Evolutionary conservation across 352 stramenopile genomes (phyloP).

Genomic region (Globisporangium megalacanthum): DNA sequence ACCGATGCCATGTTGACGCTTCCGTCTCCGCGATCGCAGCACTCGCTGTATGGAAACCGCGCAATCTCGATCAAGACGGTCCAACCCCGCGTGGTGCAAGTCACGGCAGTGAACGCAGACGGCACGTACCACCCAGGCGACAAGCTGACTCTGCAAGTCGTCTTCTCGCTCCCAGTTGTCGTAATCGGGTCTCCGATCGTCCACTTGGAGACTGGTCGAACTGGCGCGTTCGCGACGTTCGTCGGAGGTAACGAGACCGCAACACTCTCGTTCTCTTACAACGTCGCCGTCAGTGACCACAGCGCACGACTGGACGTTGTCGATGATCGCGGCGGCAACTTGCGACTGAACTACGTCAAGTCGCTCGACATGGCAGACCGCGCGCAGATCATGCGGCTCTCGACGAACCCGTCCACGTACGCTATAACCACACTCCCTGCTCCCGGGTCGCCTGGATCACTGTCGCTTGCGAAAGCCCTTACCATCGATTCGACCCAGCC

Average conservation of each 20-base stretch:
- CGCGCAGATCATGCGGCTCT: constrained; percentile 43
- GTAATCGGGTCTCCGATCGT: constrained; percentile 48
- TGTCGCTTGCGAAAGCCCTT: constrained; percentile 36
- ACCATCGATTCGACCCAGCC: constrained; percentile 43
- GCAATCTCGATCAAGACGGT: constrained; percentile 56
- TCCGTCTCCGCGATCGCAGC: constrained; percentile 23
- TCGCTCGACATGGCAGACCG: constrained; percentile 26
- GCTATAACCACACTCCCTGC: constrained; percentile 38
- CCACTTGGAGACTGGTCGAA: constrained; percentile 22
- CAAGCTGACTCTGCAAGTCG: constrained; percentile 37
- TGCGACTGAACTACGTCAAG: constrained; percentile 40
- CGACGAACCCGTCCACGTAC: constrained; percentile 34
- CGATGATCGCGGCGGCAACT: constrained; percentile 36
- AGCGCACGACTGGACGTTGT: constrained; percentile 35
- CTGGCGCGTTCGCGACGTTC: constrained; percentile 20
- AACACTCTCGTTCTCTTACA: constrained; percentile 49
- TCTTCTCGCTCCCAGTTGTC: constrained; percentile 59
- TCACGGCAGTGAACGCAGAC: constrained; percentile 31
- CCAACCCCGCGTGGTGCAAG: constrained; percentile 24
- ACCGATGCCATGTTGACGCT: constrained; percentile 40
- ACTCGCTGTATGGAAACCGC: constrained; percentile 44
- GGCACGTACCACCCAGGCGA: constrained; percentile 60
- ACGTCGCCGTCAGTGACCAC: constrained; percentile 31
- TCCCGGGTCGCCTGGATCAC: constrained; percentile 34
- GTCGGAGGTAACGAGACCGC: constrained; percentile 30